These are phyloP conservation scores for Staphylotrichum tortipilum DNA, from an alignment of 495 filamentous ascomycete species.

Conservation along the genomic window DNA sequence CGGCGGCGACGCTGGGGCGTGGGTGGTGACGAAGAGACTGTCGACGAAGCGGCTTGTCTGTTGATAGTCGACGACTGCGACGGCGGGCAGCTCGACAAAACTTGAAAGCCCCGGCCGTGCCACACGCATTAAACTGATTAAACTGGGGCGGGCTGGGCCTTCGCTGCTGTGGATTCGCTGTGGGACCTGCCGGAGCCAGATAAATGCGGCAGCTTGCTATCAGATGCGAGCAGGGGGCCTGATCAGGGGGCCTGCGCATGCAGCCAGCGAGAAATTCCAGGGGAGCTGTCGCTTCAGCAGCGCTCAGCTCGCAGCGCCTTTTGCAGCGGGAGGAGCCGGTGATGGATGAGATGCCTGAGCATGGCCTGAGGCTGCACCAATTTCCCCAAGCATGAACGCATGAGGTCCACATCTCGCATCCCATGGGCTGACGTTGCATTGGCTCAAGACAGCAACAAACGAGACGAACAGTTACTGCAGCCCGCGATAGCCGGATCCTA, in stretches of 20 bases:
- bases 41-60: constrained; percentile 6
- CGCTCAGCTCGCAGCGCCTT: too few species aligned
- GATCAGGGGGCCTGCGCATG: constrained; percentile 20
- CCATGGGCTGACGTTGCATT: too few species aligned
- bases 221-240: too few species aligned
- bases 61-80: constrained; percentile 16
- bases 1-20: constrained; percentile 10
- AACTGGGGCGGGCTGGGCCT: constrained; percentile 20
- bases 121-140: too few species aligned
- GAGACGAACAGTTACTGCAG: too few species aligned
- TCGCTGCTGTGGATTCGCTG: constrained; percentile 15
- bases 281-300: too few species aligned
- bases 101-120: constrained; percentile 1
- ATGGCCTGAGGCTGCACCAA: constrained; percentile 2
- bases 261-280: constrained; percentile 25
- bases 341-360: neutral
- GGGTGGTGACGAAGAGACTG: constrained; percentile 3
- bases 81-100: constrained; percentile 14
- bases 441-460: too few species aligned
- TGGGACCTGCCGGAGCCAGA: neutral
- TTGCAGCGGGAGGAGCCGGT: too few species aligned
- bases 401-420: too few species aligned
- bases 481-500: too few species aligned
- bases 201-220: neutral
- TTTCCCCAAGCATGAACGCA: too few species aligned